A percentile compares a stretch with the other conserved stretches of the same genome.
phyloP scores from a whole-genome alignment of 768 basidiomycete genomes.

The Suillus subluteus region DNA sequence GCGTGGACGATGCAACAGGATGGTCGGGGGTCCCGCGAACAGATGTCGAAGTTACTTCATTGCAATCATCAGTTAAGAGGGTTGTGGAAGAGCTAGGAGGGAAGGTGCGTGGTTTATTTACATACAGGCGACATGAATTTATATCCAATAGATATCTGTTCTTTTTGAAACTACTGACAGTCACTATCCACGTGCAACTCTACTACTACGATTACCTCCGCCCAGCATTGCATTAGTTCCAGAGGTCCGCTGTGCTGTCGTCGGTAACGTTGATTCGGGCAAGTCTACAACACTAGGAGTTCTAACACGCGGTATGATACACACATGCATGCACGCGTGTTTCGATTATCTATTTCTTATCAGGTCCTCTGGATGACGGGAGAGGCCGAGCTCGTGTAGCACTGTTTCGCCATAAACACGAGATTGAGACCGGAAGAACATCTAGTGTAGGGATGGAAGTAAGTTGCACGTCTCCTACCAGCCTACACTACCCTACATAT shows the following conservation, averaged over 20 bases:
- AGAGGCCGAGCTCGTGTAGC: slow-evolving; percentile 82
- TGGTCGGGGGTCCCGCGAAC: slow-evolving; percentile 60
- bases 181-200: slow-evolving; percentile 55
- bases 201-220: slow-evolving; percentile 77
- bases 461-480: slow-evolving; percentile 20
- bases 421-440: slow-evolving; percentile 93
- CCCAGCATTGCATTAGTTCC: slow-evolving; percentile 76
- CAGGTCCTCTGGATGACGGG: slow-evolving; percentile 81
- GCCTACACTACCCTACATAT: not conserved
- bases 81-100: slow-evolving; percentile 79
- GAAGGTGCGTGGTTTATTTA: slow-evolving; percentile 50
- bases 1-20: slow-evolving; percentile 45
- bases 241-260: slow-evolving; percentile 94
- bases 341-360: slow-evolving; percentile 14
- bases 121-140: not conserved
- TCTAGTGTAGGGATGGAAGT: slow-evolving; percentile 98
- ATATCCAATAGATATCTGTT: slow-evolving; percentile 50
- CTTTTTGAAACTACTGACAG: slow-evolving; percentile 49
- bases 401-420: slow-evolving; percentile 96
- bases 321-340: slow-evolving; percentile 21
- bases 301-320: slow-evolving; percentile 76
- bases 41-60: slow-evolving; percentile 51
- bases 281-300: slow-evolving; percentile 96
- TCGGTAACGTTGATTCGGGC: slow-evolving; percentile 93
- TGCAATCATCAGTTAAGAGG: slow-evolving; percentile 48